Evolutionary conservation across 2,329 filamentous ascomycete species (phyloP), one percentile per base, ranked within the genome.

Genomic region (Trichoderma asperellum): DNA sequence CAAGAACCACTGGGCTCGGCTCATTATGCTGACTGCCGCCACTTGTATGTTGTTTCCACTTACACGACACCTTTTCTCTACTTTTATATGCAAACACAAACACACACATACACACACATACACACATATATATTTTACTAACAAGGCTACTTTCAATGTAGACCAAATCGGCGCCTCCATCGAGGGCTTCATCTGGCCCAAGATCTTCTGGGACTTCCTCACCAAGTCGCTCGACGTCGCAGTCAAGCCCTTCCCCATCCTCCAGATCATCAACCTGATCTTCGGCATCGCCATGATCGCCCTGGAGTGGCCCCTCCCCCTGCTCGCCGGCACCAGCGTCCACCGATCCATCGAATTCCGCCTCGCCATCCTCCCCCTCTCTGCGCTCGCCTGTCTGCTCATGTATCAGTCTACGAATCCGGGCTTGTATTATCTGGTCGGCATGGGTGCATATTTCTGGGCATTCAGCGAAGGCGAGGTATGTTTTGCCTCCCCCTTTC

Each of bases 1-100:
- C 85, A 99, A 99, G 87, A 98, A 98, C 85, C 96, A 99, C 85
- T 97, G 93, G 93, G 96, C 94, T 75, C 91, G 96, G 71, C 90
- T 99, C 77, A 96, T 99, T 78, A 87, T 97, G 81, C 85, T 99
- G 79, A 93, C 92, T 34, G 93, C 96, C 47, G 91, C 93, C 73
- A 81, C 84, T 69, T 94, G 92, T 94, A 88, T 71, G 84, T 83
- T 83, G 18, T 14, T 5, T n/a, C 27, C 21, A 43, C 40, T 43
- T 43, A 43, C 40, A 43, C 16, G 14, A 40, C 37, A n/a, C 3
- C 16, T 12, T 14, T 8, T n/a, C n/a, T 0, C 18, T 16, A 24
- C 24, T 18, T 14, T 18, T 24, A 35, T 24, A 32, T 32, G 29
- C 16, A 16, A 10, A 55, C 7, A n/a, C n/a, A n/a, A n/a, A n/a